Base-by-base conservation (phyloP, 2,329 filamentous ascomycete genomes). In the Alternaria dauci region DNA sequence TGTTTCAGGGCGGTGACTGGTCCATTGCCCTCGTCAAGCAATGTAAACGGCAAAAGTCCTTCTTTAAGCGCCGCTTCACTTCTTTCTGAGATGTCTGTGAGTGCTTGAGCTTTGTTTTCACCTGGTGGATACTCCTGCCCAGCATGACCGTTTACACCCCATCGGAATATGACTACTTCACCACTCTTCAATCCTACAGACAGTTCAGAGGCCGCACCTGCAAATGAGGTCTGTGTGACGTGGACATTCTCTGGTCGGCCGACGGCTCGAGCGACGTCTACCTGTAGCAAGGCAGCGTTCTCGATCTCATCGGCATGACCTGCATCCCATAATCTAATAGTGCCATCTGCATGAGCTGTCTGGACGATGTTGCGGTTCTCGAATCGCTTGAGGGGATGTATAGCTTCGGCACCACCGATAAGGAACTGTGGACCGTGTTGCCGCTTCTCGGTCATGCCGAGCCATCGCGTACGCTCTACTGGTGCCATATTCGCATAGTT, bases 291-390 rank as follows among this genome's bases (percentile, higher is more conserved):
- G 4, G 84, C 83, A 12, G 88, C 85, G 71, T 98, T 98, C 78
- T 99, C 95, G 52, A 99, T 91, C 71, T 97, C 92, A 73, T 99
- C 95, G 14, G 88, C 91, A 71, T 96, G 91, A 0, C 95, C 95
- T 20, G 90, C 88, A 78, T 99, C 95, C 93, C 94, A 99, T 7
- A 98, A 83, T 32, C 94, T 86, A n/a, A 99, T 84, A 0, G 91
- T 96, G 54, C 94, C 93, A 78, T 99, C 95, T 3, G 90, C 93
- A 76, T 99, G 94, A 0, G 93, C 90, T 5, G 92, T 92, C 62
- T 94, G 91, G 7, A 97, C 86, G 44, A 98, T 87, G 58, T 93
- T 96, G 48, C 95, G 87, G 62, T 89, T 86, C 72, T 97, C 93
- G 69, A 92, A 94, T 63, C 92, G 84, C 70, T 92, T 91, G 41